These are phyloP conservation scores for Apiotrichum laibachii DNA, from an alignment of 1,284 basidiomycete genomes.

Conservation along the genomic window DNA sequence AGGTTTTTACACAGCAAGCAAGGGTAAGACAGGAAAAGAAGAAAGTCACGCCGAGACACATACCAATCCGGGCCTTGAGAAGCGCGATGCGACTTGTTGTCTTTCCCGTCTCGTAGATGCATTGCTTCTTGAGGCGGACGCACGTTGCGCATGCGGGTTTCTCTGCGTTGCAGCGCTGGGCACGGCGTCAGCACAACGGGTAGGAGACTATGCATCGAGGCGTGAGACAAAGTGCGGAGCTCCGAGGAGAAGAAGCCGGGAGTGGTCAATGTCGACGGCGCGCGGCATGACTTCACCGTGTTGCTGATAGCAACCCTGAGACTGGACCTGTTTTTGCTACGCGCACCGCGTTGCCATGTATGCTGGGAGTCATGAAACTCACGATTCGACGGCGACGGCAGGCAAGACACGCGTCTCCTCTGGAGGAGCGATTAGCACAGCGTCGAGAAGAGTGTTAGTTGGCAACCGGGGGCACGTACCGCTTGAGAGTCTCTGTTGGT, in stretches of 20 bases:
- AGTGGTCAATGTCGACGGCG: background rate
- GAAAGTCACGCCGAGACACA: background rate
- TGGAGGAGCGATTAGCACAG: slow-evolving; percentile 2
- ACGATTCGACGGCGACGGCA: slow-evolving; percentile 34
- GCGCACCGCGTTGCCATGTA: background rate
- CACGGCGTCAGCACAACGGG: background rate
- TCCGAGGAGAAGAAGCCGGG: background rate
- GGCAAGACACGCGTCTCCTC: slow-evolving; percentile 33
- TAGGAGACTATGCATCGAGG: background rate
- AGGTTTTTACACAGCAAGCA: too few species aligned
- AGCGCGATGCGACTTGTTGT: slow-evolving; percentile 28
- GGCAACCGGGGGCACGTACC: slow-evolving; percentile 6
- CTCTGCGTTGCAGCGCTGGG: slow-evolving; percentile 30
- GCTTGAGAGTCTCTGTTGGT: slow-evolving; percentile 17
- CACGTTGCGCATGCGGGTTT: slow-evolving; percentile 34
- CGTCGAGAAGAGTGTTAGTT: background rate
- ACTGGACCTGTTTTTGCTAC: background rate
- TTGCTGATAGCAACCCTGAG: background rate
- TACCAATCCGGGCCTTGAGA: slow-evolving; percentile 29
- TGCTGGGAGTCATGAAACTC: slow-evolving; percentile 1
- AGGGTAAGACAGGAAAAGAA: too few species aligned
- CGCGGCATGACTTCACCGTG: background rate
- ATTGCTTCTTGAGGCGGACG: slow-evolving; percentile 26
- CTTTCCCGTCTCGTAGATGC: slow-evolving; percentile 32
- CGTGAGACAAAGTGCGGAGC: too few species aligned